Conservation (phyloP, 2,329 filamentous ascomycete species). For the Xylaria sp. region DNA sequence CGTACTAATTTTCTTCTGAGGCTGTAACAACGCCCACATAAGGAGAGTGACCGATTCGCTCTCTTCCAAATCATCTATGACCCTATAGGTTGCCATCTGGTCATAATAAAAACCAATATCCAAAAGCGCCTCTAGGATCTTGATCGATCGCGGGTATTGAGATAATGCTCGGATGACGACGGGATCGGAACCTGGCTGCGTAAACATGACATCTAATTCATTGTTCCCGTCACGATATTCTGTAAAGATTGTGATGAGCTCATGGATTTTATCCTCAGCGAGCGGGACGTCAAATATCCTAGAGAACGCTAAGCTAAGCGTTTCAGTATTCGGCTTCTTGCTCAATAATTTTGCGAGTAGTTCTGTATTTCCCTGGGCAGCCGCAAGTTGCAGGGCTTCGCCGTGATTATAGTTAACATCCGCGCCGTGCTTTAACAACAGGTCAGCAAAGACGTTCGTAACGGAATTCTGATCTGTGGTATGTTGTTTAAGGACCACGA, state of each 20-base stretch:
- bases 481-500: constrained; percentile 57
- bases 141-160: constrained; percentile 64
- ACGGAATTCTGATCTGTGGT: constrained; percentile 53
- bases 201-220: constrained; percentile 62
- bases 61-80: constrained; percentile 59
- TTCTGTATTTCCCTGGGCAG: constrained; percentile 60
- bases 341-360: constrained; percentile 63
- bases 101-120: constrained; percentile 70
- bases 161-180: constrained; percentile 64
- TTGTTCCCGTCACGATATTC: constrained; percentile 60
- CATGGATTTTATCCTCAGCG: constrained; percentile 61
- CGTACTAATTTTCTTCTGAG: constrained; percentile 70
- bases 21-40: constrained; percentile 70
- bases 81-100: constrained; percentile 57
- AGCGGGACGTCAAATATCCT: constrained; percentile 64
- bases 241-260: constrained; percentile 62
- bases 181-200: constrained; percentile 55
- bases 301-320: constrained; percentile 65
- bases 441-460: constrained; percentile 58
- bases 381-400: constrained; percentile 63
- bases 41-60: constrained; percentile 67
- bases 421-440: constrained; percentile 55
- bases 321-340: constrained; percentile 59
- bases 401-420: constrained; percentile 64
- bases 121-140: constrained; percentile 63